Base-by-base conservation (phyloP, 192 early-diverging fungal species). In the Gonapodya sp. region DNA sequence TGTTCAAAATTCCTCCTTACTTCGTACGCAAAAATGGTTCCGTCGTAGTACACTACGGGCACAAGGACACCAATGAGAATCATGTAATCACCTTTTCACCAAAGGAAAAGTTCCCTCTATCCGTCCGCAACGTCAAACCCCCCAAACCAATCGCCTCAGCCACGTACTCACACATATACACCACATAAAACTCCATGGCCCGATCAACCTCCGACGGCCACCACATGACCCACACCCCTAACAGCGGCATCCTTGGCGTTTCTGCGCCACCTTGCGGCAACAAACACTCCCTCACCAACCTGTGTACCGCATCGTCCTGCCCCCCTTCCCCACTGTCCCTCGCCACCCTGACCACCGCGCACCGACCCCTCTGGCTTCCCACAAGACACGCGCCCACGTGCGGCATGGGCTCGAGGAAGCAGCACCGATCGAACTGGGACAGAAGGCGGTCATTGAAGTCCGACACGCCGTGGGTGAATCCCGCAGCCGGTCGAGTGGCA, bases 401-500 rank as follows among this genome's bases (percentile, higher is more conserved):
- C 46, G 46, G 46, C 46, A 64, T 8, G 8, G 46, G 46, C 46
- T 64, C 46, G 24, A 64, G 46, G 24, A 64, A 64, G 46, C 46
- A 64, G 46, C 46, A 64, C 46, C 46, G 46, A 24, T 64, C 46
- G 46, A 64, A 64, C 46, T 64, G 46, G 46, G 8, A 8, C 46
- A 64, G 46, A 64, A 64, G 46, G 46, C 46, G 46, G 46, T 64
- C 46, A 64, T 64, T 64, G 46, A 64, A 24, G 46, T 64, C 46
- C 8, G 46, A 8, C 8, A 64, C 46, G 8, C 46, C 46, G 46
- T 8, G 46, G 24, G 24, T 24, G 46, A 64, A 24, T 24, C 46
- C 46, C 8, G 46, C 46, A 24, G 46, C 46, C 8, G 46, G 46
- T 16, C 46, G 46, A 8, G 46, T 64, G 46, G 46, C 46, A 64